phyloP scores from a whole-genome alignment of 1,284 basidiomycete genomes.

The Leccinum pachyderme region DNA sequence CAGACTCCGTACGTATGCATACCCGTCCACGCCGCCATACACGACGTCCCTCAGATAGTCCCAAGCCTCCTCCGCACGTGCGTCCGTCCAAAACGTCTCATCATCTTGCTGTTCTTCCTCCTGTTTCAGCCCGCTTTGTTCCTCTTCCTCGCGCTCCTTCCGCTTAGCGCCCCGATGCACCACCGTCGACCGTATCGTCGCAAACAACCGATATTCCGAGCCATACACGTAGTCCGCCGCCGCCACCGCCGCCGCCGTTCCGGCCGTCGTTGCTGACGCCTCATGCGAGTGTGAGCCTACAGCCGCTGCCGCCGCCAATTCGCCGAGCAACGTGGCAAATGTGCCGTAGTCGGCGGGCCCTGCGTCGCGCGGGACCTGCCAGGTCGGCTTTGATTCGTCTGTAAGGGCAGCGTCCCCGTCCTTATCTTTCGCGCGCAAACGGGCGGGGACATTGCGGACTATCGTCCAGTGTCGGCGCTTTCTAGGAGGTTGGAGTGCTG shows the following conservation, averaged over 20 bases:
- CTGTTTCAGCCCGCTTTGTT: not conserved
- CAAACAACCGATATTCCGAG: not conserved
- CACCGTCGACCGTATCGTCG: not conserved
- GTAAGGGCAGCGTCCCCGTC: slow-evolving; percentile 45
- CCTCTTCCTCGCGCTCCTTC: slow-evolving; percentile 9
- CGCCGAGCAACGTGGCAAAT: not conserved
- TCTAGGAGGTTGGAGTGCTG: slow-evolving; percentile 5
- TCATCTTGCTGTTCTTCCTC: slow-evolving; percentile 5
- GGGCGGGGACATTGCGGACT: slow-evolving; percentile 37
- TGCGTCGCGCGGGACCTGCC: slow-evolving; percentile 50
- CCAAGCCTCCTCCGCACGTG: slow-evolving; percentile 52
- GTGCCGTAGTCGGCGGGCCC: slow-evolving; percentile 47
- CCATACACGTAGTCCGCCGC: not conserved
- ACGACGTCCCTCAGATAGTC: slow-evolving; percentile 65
- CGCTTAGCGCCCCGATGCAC: not conserved
- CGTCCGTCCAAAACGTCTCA: slow-evolving; percentile 47
- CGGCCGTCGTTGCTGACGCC: not conserved
- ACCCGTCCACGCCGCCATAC: slow-evolving; percentile 70
- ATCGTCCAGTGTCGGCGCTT: slow-evolving; percentile 43
- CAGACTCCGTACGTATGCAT: slow-evolving; percentile 70
- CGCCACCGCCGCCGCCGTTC: not conserved
- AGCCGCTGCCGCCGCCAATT: not conserved
- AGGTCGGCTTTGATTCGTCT: slow-evolving; percentile 28
- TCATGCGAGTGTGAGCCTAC: not conserved
- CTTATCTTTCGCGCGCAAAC: slow-evolving; percentile 51